These are phyloP conservation scores for Parathielavia hyrcaniae DNA, from an alignment of 495 filamentous ascomycete species.

Conservation along the genomic window DNA sequence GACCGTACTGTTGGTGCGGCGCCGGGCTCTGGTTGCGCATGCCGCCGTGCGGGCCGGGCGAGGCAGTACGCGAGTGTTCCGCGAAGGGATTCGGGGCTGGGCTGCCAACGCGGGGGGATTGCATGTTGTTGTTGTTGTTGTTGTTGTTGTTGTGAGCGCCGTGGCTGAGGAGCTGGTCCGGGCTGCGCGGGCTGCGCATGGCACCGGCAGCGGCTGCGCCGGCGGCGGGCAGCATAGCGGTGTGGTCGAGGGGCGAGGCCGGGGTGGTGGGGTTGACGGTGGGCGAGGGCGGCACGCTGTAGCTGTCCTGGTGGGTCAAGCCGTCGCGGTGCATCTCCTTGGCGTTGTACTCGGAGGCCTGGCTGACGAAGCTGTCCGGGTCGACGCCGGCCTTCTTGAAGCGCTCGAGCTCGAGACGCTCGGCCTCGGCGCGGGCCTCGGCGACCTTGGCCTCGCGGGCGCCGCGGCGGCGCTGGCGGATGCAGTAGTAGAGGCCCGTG, in stretches of 20 bases:
- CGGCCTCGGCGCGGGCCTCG: conserved; percentile 49
- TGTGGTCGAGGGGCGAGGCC: conserved; percentile 14
- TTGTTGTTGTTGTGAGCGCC: background rate
- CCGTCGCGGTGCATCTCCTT: conserved; percentile 33
- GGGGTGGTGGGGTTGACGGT: conserved; percentile 18
- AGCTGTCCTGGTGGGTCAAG: conserved; percentile 29
- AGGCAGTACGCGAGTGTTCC: conserved; percentile 5
- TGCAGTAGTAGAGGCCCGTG: conserved; percentile 52
- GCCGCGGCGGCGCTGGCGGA: conserved; percentile 61
- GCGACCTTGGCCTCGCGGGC: conserved; percentile 54
- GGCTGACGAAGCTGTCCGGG: conserved; percentile 39
- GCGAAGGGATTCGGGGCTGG: conserved; percentile 2
- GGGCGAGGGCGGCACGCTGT: conserved; percentile 35
- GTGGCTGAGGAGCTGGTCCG: conserved; percentile 9
- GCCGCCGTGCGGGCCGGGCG: conserved; percentile 4
- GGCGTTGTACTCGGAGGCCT: conserved; percentile 39
- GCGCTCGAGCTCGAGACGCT: conserved; percentile 59
- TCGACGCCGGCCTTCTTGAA: conserved; percentile 43
- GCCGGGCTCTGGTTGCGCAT: background rate
- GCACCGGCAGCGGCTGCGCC: conserved; percentile 24
- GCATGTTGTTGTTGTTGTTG: conserved; percentile 9
- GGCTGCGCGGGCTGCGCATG: conserved; percentile 23
- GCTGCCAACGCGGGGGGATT: conserved; percentile 25
- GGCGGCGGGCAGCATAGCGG: conserved; percentile 13
- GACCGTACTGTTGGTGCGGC: background rate